These are phyloP conservation scores for Gentiana straminea DNA, from an alignment of 257 asterid species.

Conservation along the genomic window DNA sequence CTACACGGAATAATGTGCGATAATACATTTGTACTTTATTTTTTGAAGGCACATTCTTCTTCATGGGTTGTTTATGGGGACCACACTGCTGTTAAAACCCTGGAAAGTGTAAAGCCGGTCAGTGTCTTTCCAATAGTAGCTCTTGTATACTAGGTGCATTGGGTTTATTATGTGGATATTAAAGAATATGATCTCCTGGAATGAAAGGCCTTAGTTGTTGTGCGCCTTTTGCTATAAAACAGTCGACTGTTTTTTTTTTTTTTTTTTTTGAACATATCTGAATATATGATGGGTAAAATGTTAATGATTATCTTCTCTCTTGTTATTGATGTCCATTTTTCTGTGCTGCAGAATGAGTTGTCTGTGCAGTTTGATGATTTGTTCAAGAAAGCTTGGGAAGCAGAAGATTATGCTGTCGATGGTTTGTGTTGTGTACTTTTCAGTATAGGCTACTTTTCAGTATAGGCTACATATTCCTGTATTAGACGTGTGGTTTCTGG, in stretches of 20 bases:
- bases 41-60: conserved; percentile 50
- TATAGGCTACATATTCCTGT: background rate
- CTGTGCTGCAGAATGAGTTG: conserved; percentile 59
- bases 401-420: conserved; percentile 29
- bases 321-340: conserved; percentile 17
- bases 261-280: conserved; percentile 1
- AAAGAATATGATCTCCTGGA: background rate
- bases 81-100: conserved; percentile 25
- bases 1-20: too few species aligned
- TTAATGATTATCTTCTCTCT: conserved; percentile 9
- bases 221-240: too few species aligned
- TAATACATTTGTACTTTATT: background rate
- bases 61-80: conserved; percentile 49
- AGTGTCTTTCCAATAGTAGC: conserved; percentile 22
- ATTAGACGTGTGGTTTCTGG: conserved; percentile 6
- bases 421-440: conserved; percentile 41
- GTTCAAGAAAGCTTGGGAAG: conserved; percentile 93
- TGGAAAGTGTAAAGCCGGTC: conserved; percentile 46
- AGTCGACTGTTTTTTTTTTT: background rate
- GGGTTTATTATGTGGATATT: background rate
- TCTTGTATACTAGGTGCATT: too few species aligned
- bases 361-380: conserved; percentile 93
- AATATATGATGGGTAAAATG: background rate
- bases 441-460: conserved; percentile 2
- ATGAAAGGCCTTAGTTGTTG: conserved; percentile 1